Evolutionary conservation across 495 filamentous ascomycete genomes (phyloP).

Genomic region (Chaetomium cochliodes): DNA sequence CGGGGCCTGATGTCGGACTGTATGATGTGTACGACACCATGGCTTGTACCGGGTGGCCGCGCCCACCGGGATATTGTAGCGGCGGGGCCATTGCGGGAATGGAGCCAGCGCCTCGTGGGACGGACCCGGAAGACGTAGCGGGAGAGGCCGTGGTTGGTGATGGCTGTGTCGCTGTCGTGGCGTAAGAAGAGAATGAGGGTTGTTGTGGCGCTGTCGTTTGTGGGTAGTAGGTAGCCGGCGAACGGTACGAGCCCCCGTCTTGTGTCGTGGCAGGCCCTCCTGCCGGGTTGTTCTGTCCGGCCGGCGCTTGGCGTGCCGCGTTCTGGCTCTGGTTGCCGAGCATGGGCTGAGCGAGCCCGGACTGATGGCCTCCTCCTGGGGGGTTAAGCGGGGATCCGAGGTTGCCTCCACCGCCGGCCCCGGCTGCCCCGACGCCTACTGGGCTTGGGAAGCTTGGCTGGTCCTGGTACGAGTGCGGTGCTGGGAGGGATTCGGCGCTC

Average conservation of each 20-base stretch:
- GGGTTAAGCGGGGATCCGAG: constrained; percentile 31
- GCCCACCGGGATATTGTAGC: constrained; percentile 34
- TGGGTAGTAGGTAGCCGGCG: constrained; percentile 53
- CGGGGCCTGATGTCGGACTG: constrained; percentile 55
- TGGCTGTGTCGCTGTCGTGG: constrained; percentile 42
- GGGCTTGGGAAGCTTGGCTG: constrained; percentile 40
- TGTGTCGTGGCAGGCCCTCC: constrained; percentile 15
- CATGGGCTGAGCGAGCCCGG: constrained; percentile 27
- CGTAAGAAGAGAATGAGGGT: constrained; percentile 53
- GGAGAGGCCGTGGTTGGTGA: constrained; percentile 20
- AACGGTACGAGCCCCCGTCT: constrained; percentile 53
- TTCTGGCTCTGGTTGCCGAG: constrained; percentile 6
- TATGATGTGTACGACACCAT: constrained; percentile 22
- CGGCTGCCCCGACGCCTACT: constrained; percentile 24
- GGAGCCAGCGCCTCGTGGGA: constrained; percentile 41
- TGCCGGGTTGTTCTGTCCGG: constrained; percentile 27
- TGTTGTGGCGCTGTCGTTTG: constrained; percentile 67
- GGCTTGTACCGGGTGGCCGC: constrained; percentile 20
- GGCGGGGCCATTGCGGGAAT: constrained; percentile 44
- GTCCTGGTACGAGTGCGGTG: constrained; percentile 35
- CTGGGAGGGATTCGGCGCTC: constrained; percentile 30
- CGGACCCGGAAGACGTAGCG: constrained; percentile 16
- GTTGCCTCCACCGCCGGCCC: constrained; percentile 23
- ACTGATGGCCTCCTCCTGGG: constrained; percentile 23
- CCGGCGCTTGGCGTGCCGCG: constrained; percentile 32